Evolutionary conservation across 2,329 filamentous ascomycete species (phyloP).

Genomic region (Ceratocystis cubensis): DNA sequence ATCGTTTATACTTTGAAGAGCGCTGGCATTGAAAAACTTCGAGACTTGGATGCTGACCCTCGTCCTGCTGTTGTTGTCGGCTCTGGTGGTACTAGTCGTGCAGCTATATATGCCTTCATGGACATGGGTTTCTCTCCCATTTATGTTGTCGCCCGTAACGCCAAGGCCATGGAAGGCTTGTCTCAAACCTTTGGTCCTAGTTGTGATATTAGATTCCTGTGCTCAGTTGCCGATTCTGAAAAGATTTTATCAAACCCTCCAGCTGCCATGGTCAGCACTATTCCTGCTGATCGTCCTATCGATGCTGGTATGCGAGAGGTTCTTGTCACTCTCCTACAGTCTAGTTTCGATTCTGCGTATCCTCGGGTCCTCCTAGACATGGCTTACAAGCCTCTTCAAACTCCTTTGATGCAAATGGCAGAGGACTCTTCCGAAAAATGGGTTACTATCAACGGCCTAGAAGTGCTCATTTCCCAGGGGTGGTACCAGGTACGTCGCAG

Average conservation of each 20-base stretch:
- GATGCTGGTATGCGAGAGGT: constrained; percentile 57
- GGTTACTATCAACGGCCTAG: constrained; percentile 73
- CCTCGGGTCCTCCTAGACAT: constrained; percentile 70
- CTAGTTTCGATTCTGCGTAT: constrained; percentile 28
- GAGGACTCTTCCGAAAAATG: constrained; percentile 53
- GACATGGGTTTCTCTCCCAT: constrained; percentile 74
- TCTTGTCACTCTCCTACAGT: constrained; percentile 41
- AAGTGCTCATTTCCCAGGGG: constrained; percentile 82
- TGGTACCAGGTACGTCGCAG: constrained; percentile 55
- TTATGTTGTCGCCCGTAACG: constrained; percentile 71
- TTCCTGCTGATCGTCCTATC: constrained; percentile 77
- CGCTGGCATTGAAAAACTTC: constrained; percentile 44
- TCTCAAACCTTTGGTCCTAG: constrained; percentile 57
- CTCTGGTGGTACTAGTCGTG: constrained; percentile 81
- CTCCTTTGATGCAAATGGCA: constrained; percentile 74
- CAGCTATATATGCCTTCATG: constrained; percentile 78
- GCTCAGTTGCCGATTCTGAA: constrained; percentile 24
- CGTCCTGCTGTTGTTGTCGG: constrained; percentile 68
- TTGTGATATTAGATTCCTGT: constrained; percentile 58
- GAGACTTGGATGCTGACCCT: constrained; percentile 7
- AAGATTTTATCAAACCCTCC: constrained; percentile 41
- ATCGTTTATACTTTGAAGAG: constrained; percentile 70
- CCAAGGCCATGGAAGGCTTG: constrained; percentile 54
- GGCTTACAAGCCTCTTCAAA: constrained; percentile 85
- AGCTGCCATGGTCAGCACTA: constrained; percentile 71